Evolutionary conservation across 345 rosid genomes (phyloP), one percentile per base, ranked within the genome.

Genomic region (Salix caprea): DNA sequence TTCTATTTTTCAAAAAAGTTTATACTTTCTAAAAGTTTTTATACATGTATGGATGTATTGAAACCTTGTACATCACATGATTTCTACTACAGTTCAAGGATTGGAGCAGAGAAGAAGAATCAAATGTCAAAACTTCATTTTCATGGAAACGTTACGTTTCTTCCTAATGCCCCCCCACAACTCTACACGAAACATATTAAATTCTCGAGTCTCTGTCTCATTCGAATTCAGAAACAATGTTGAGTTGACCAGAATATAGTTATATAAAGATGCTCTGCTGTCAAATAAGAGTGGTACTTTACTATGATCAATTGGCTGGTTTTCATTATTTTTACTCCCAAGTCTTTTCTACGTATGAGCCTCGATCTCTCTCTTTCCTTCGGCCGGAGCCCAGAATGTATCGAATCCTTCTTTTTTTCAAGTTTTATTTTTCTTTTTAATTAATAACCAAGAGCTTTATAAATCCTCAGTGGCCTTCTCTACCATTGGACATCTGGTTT

Each of bases 51-150:
- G 36, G 0, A 34, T 34, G 37, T 34, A 34, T 34, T 34, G 36
- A 18, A 15, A 12, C 36, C 8, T 28, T 26, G 7, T 26, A 64
- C 36, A 13, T n/a, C 2, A 56, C 24, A 21, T 56, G 9, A 8
- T 56, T 9, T 56, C 26, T n/a, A 56, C 26, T 23, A 56, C 62
- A 56, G 26, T 21, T 56, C 1, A 56, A n/a, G 4, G 24, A 10
- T 8, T 56, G 23, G 62, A 10, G 4, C 62, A 56, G 0, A 70
- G 12, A 50, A 54, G 62, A 32, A 28, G 39, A 62, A 71, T 16
- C 71, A 75, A 12, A 44, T 23, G 76, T 42, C 73, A 44, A 40
- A 40, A n/a, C 65, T 71, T 6, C 64, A 65, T 58, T 75, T 32
- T 18, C 54, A 80, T 28, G 28, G 21, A 40, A 50, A 16, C 10